These are phyloP conservation scores for Hymenoscyphus linearis DNA, from an alignment of 2,329 filamentous ascomycete genomes.

Conservation along the genomic window DNA sequence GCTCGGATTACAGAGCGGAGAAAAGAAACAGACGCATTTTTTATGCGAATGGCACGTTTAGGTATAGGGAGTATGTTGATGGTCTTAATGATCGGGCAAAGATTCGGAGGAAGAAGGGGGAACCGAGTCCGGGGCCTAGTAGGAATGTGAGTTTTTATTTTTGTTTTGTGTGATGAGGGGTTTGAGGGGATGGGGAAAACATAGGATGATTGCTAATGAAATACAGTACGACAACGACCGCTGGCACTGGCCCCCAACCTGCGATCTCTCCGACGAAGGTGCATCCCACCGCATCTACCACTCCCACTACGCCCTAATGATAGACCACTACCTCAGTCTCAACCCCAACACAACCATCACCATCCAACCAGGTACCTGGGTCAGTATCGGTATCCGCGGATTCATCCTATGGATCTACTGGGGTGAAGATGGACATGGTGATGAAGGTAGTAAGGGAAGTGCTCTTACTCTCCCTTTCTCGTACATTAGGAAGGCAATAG, in stretches of 20 bases:
- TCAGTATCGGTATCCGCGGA: background rate
- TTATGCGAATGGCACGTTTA: background rate
- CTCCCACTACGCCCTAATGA: background rate
- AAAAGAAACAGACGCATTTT: background rate
- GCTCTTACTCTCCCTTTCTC: background rate
- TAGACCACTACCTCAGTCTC: background rate
- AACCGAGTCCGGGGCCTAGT: background rate
- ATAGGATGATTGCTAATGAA: background rate
- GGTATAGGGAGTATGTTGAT: background rate
- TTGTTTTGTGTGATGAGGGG: too few relatives aligned
- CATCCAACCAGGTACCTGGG: background rate
- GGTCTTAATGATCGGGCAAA: background rate
- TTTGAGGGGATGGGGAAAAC: background rate
- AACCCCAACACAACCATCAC: background rate
- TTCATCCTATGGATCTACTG: background rate
- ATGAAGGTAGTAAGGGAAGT: background rate
- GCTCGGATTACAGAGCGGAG: background rate
- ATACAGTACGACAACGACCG: background rate
- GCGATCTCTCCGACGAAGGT: background rate
- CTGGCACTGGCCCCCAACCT: background rate
- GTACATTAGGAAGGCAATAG: background rate
- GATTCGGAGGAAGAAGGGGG: background rate
- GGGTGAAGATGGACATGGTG: background rate
- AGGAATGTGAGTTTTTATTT: background rate
- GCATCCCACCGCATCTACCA: background rate